phyloP scores from a whole-genome alignment of 2,329 filamentous ascomycete species.

The Monilinia fructigena region DNA sequence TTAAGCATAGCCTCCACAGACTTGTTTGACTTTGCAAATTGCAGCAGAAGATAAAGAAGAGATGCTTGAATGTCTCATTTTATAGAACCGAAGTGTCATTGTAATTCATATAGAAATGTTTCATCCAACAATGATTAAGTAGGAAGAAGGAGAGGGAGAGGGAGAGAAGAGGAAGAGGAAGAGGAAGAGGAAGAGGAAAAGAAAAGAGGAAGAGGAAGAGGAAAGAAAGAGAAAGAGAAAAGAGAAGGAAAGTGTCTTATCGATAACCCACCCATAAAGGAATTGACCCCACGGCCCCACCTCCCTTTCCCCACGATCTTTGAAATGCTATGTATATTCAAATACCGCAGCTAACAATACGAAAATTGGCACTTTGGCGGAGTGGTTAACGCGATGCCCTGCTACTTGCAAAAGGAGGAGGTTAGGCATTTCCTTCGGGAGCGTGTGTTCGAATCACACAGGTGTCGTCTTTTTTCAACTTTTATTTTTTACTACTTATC shows the following conservation, averaged over 20 bases:
- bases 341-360: background rate
- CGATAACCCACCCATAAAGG: background rate
- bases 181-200: no score
- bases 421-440: slow-evolving; percentile 43
- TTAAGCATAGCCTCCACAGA: no score
- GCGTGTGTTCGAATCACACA: slow-evolving; percentile 47
- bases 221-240: no score
- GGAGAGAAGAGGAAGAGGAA: no score
- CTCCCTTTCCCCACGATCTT: background rate
- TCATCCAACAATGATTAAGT: no score
- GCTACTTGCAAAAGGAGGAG: background rate
- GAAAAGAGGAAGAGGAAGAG: no score
- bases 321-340: background rate
- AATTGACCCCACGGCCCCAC: background rate
- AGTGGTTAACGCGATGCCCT: slow-evolving; percentile 1
- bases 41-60: no score
- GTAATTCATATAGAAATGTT: no score
- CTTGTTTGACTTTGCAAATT: no score
- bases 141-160: no score
- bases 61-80: no score
- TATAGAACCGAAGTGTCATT: no score
- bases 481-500: background rate
- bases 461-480: slow-evolving; percentile 33
- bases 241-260: background rate
- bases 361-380: background rate